A percentile compares a stretch with the other conserved stretches of the same genome.
phyloP scores from a whole-genome alignment of 768 basidiomycete genomes.

The Collybia sordida region DNA sequence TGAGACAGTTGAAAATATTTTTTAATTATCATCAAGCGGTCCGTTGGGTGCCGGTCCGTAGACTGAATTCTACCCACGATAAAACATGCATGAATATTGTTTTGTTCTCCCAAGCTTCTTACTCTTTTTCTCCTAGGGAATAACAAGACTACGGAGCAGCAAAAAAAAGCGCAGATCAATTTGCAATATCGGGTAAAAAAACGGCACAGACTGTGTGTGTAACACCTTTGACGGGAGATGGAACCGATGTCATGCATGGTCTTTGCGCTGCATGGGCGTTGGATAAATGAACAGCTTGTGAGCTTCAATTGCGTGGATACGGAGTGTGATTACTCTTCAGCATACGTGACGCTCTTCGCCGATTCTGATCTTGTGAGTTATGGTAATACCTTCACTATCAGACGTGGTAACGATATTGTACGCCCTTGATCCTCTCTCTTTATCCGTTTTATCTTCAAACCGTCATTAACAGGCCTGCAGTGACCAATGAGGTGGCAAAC shows the following conservation, averaged over 20 bases:
- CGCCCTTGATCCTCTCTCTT: neutral
- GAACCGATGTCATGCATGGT: slow-evolving; percentile 86
- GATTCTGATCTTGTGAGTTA: slow-evolving; percentile 79
- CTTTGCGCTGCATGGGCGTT: neutral
- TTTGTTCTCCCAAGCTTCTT: too few species aligned
- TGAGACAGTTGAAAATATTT: too few species aligned
- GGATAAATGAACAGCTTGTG: neutral
- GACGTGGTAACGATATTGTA: slow-evolving; percentile 93
- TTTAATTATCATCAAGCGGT: too few species aligned
- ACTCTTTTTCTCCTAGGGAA: too few species aligned
- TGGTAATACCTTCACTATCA: slow-evolving; percentile 94
- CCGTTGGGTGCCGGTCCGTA: too few species aligned
- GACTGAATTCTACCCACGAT: too few species aligned
- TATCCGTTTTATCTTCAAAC: neutral
- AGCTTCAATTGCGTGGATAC: slow-evolving; percentile 64
- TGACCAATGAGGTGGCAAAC: slow-evolving; percentile 76
- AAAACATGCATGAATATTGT: too few species aligned
- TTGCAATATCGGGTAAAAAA: too few species aligned
- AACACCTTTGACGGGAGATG: slow-evolving; percentile 90
- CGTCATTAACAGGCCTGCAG: slow-evolving; percentile 63
- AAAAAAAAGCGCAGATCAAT: too few species aligned
- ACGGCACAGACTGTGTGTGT: too few species aligned
- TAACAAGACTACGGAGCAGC: too few species aligned
- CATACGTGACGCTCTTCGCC: slow-evolving; percentile 80
- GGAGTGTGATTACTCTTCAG: slow-evolving; percentile 94